These are phyloP conservation scores for Parasarocladium wereldwijsianum DNA, from an alignment of 2,329 filamentous ascomycete genomes.

Conservation along the genomic window DNA sequence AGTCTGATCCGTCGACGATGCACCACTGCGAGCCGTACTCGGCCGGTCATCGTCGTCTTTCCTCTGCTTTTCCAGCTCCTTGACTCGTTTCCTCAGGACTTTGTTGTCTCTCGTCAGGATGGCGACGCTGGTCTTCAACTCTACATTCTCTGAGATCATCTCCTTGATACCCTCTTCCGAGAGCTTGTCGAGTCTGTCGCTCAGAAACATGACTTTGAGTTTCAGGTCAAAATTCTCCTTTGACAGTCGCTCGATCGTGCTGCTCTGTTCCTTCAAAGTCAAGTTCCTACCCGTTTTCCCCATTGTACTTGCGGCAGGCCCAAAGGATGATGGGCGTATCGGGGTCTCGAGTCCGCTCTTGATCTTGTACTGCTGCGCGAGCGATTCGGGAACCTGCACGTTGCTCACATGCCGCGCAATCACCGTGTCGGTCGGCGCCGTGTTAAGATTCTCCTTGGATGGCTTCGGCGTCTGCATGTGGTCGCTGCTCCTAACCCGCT, in stretches of 20 bases:
- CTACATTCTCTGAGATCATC: constrained; percentile 95
- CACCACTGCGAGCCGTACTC: constrained; percentile 39
- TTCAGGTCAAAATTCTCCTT: constrained; percentile 98
- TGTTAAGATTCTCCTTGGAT: constrained; percentile 31
- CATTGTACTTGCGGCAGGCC: constrained; percentile 26
- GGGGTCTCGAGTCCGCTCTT: constrained; percentile 52
- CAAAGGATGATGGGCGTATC: constrained; percentile 35
- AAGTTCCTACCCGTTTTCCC: constrained; percentile 50
- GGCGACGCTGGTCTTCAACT: constrained; percentile 79
- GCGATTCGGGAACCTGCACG: constrained; percentile 78
- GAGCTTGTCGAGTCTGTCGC: constrained; percentile 79
- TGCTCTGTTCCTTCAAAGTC: constrained; percentile 93
- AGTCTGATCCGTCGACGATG: constrained; percentile 43
- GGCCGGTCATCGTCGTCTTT: constrained; percentile 50
- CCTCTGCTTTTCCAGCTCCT: constrained; percentile 73
- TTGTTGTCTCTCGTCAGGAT: constrained; percentile 88
- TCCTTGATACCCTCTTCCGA: constrained; percentile 95
- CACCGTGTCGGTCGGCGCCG: constrained; percentile 70
- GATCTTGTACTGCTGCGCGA: constrained; percentile 73
- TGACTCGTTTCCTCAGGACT: constrained; percentile 61
- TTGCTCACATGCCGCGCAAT: constrained; percentile 80
- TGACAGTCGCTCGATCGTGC: constrained; percentile 85
- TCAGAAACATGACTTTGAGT: constrained; percentile 93
- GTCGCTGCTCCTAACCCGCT: constrained; percentile 21
- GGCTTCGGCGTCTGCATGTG: constrained; percentile 58